Conservation (phyloP, 306 rosid species). For the Medicago ruthenica region DNA sequence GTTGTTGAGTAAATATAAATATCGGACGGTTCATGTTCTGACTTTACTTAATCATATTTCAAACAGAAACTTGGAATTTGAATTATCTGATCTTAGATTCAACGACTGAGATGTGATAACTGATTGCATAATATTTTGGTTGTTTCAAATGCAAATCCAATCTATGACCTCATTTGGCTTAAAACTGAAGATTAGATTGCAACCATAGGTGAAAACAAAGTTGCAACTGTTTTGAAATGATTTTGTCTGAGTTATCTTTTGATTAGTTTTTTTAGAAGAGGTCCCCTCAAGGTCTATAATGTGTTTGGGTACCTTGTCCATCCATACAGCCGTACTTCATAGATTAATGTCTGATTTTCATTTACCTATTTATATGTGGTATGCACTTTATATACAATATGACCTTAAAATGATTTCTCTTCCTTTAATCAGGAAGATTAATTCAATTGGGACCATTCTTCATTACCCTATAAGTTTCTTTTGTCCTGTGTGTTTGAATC, state of each 20-base stretch:
- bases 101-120: background rate
- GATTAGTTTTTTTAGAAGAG: constrained; percentile 32
- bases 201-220: constrained; percentile 45
- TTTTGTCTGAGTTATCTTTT: constrained; percentile 9
- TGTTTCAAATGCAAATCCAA: background rate
- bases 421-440: constrained; percentile 36
- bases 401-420: constrained; percentile 34
- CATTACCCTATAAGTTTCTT: constrained; percentile 36
- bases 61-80: background rate
- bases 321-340: constrained; percentile 31
- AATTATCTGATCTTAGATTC: background rate
- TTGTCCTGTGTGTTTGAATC: constrained; percentile 37
- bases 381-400: constrained; percentile 38
- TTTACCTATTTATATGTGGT: constrained; percentile 32
- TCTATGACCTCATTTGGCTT: constrained; percentile 35
- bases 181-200: constrained; percentile 26
- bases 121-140: background rate
- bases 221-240: constrained; percentile 31
- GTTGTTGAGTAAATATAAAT: background rate
- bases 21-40: background rate
- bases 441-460: constrained; percentile 44
- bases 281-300: constrained; percentile 45
- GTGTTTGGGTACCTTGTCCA: constrained; percentile 40
- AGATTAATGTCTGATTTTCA: constrained; percentile 26
- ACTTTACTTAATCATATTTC: background rate